Evolutionary conservation across 2,329 filamentous ascomycete species (phyloP), one percentile per base, ranked within the genome.

Genomic region (Orbilia oligospora): DNA sequence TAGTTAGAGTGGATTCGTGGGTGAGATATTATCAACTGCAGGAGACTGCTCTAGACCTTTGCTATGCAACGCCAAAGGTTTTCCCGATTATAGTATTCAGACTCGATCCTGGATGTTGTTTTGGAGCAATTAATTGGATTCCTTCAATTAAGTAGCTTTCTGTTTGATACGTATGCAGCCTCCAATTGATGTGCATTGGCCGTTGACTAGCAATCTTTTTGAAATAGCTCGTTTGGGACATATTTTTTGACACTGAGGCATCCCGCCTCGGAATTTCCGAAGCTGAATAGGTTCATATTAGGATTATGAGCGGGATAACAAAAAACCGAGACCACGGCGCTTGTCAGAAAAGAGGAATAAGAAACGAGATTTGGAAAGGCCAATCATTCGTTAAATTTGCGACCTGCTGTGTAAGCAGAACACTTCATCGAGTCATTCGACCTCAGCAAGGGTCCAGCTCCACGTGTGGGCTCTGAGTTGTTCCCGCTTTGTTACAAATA

Each of bases 91-190:
- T 44, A 44, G 36, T 61, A 61, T n/a, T n/a, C 36, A 22, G 56
- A 27, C 20, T 44, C 56, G 56, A 61, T 61, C 56, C 24, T n/a
- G 56, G 56, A 27, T 27, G 22, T 44, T 16, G 36, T 24, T 61
- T 61, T 36, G 36, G 44, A 41, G 56, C 36, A 61, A 44, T 44
- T 44, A 61, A 61, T 61, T 58, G 53, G n/a, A 41, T 58, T 58
- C 53, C 51, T 58, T 58, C n/a, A 6, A 30, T 30, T 30, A 22
- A 16, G 18, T 41, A 22, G 33, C 44, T 16, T 46, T 18, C n/a
- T 30, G 27, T 33, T 33, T 55, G 22, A 6, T 53, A 5, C 9
- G 20, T 53, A 33, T 55, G 51, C 53, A 58, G 10, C n/a, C 27
- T 30, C 5, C n/a, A n/a, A 3, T 56, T 36, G 22, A 38, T 36